phyloP scores from a whole-genome alignment of 2,329 filamentous ascomycete species.

The Rhexocercosporidium sp. region DNA sequence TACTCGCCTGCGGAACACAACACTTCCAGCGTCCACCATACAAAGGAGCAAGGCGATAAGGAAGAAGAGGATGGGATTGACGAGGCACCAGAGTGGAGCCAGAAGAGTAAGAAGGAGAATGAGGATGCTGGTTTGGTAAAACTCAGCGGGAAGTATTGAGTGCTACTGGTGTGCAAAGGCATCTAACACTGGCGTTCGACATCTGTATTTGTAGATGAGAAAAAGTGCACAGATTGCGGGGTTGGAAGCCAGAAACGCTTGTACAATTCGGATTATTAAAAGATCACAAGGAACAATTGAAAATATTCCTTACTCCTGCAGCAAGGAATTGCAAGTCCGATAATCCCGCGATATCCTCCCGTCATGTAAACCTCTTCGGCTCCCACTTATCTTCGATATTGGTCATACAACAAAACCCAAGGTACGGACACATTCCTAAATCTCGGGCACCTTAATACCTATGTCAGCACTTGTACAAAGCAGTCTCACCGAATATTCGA shows the following conservation, averaged over 20 bases:
- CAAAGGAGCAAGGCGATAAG: slow-evolving; percentile 66
- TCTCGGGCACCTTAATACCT: not conserved
- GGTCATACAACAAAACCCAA: not conserved
- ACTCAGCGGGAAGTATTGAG: slow-evolving; percentile 39
- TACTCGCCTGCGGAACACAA: slow-evolving; percentile 68
- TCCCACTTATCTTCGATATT: not conserved
- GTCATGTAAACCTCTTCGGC: not conserved
- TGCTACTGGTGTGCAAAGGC: not conserved
- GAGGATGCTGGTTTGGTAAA: slow-evolving; percentile 60
- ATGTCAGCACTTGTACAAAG: not conserved
- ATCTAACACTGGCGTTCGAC: too few relatives aligned
- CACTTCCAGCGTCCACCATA: slow-evolving; percentile 62
- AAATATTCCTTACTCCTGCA: not conserved
- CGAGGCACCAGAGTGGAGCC: slow-evolving; percentile 64
- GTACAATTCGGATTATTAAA: too few relatives aligned
- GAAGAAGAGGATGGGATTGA: slow-evolving; percentile 66
- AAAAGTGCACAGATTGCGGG: too few relatives aligned
- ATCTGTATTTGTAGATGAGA: too few relatives aligned
- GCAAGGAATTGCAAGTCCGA: not conserved
- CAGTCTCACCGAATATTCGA: not conserved
- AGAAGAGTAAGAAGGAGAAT: slow-evolving; percentile 61
- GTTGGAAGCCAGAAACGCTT: too few relatives aligned
- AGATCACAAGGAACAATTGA: too few relatives aligned
- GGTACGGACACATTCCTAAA: not conserved
- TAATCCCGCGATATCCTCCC: not conserved